Evolutionary conservation across 371 early-diverging fungal species (phyloP).

Genomic region (Chytridiales sp.): DNA sequence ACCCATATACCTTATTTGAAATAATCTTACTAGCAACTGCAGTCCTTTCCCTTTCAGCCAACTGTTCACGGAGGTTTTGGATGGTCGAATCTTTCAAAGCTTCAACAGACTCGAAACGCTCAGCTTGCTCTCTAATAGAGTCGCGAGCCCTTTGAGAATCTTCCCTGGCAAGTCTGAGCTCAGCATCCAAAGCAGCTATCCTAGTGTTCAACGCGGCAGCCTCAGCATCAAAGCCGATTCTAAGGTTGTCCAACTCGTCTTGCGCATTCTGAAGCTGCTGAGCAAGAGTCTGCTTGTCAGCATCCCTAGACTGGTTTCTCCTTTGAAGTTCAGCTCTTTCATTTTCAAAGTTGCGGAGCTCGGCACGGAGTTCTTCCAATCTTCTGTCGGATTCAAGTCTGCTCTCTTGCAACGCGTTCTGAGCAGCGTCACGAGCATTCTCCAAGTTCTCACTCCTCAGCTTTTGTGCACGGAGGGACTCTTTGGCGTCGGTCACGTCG

Average conservation of each 20-base stretch:
- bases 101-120: slow-evolving; percentile 1
- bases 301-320: not conserved
- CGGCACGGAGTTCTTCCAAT: not conserved
- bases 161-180: not conserved
- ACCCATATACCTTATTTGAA: not conserved
- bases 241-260: not conserved
- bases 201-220: not conserved
- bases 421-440: not conserved
- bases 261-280: not conserved
- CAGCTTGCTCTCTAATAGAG: not conserved
- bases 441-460: not conserved
- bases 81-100: slow-evolving; percentile 1
- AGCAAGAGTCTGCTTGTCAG: not conserved
- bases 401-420: not conserved
- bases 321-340: not conserved
- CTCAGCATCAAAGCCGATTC: not conserved
- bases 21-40: slow-evolving; percentile 5
- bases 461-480: not conserved
- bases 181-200: slow-evolving; percentile 2
- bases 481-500: not conserved
- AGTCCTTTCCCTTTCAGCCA: slow-evolving; percentile 7
- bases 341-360: too few relatives aligned
- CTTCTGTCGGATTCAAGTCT: not conserved
- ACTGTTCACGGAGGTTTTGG: slow-evolving; percentile 6
- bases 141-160: not conserved